Evolutionary conservation across 495 filamentous ascomycete genomes (phyloP), one percentile per base, ranked within the genome.

Genomic region (Stereocaulon alpinum): DNA sequence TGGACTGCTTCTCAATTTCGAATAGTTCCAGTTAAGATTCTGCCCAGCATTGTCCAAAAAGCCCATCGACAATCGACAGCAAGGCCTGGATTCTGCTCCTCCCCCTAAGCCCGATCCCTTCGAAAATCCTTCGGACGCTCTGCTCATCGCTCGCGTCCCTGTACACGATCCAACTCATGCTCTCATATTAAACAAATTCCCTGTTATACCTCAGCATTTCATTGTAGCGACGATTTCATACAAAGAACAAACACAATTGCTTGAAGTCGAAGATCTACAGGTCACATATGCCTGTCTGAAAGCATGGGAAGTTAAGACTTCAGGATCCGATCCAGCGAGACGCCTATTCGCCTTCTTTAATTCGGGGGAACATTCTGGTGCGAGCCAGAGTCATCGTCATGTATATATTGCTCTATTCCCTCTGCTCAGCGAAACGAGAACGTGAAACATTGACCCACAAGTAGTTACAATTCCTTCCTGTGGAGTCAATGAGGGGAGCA

Each of bases 291-390:
- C 76, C 0, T 89, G 86, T 66, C 69, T 94, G 29, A 71, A 77
- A 49, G 78, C 77, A 18, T 94, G 88, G 77, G 69, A 69, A 27
- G 68, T 63, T 4, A 63, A 67, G 45, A 67, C 15, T 20, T 17
- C 29, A 32, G 49, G 10, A 22, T 6, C 15, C 17, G 34, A 6
- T 29, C 10, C 14, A 52, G 24, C 30, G 34, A 52, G 20, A 52
- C 53, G 76, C 42, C 70, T 94, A 1, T 91, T 85, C 65, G 86
- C 83, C 14, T 94, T 93, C 70, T 94, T 90, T 76, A 94, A 94
- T 65, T 88, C 84, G 30, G 89, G 89, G 11, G 71, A 78, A 1
- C 76, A 85, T 52, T 88, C 83, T n/a, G 89, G 89, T 0, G 87
- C 88, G 6, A 86, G 82, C 55, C 88, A 94, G 70, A 80, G 86